Percentiles rank a stretch among this genome's conserved stretches.
Evolutionary conservation across 2,329 filamentous ascomycete genomes (phyloP).

Genomic region (Cryphonectria carpinicola): DNA sequence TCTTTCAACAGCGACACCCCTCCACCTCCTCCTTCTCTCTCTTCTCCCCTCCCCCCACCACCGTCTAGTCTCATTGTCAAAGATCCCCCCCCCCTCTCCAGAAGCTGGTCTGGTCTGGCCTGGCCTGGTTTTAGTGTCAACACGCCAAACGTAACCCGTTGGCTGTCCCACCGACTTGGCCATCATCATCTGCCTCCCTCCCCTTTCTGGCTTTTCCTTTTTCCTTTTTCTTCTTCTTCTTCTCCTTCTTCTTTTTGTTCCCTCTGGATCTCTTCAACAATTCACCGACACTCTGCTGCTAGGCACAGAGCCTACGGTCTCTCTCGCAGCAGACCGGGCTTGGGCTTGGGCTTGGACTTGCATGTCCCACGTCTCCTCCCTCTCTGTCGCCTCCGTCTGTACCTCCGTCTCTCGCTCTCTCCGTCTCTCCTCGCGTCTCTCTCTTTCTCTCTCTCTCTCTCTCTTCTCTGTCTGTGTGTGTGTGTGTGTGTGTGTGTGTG

Average conservation of each 20-base stretch:
- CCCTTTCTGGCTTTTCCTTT: background rate
- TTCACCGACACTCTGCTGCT: constrained; percentile 10
- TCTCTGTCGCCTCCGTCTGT: background rate
- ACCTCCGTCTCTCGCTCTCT: background rate
- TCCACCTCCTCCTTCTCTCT: background rate
- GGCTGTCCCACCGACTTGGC: background rate
- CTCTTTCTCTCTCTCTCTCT: background rate
- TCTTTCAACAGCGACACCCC: background rate
- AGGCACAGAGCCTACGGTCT: constrained; percentile 17
- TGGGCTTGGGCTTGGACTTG: background rate
- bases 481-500: background rate
- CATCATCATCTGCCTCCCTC: background rate
- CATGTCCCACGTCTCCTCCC: constrained; percentile 12
- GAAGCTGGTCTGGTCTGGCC: background rate
- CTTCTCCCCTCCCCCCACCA: background rate
- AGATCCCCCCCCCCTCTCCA: background rate
- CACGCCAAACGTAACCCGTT: constrained; percentile 1
- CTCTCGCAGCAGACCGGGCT: background rate
- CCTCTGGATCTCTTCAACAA: background rate
- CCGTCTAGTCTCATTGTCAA: background rate
- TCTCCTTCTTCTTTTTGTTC: background rate
- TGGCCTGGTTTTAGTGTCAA: background rate
- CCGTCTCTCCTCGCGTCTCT: background rate
- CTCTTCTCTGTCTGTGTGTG: too few species aligned
- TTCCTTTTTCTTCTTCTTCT: background rate